Conservation (phyloP, 2,329 filamentous ascomycete species). For the Ascochyta rabiei region DNA sequence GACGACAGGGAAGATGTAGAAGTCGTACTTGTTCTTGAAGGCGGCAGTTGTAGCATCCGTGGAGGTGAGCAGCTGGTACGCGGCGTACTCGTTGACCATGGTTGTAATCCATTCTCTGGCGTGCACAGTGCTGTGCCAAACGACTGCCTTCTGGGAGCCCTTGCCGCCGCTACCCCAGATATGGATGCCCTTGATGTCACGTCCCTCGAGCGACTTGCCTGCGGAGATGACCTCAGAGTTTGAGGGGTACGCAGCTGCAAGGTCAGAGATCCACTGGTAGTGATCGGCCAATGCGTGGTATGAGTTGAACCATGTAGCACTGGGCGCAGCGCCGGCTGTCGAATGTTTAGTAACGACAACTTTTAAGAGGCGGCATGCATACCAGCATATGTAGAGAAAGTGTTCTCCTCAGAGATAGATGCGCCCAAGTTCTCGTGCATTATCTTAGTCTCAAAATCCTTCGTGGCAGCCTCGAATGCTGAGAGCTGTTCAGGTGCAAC, state of each 20-base stretch:
- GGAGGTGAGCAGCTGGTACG: conserved; percentile 44
- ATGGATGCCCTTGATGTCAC: conserved; percentile 47
- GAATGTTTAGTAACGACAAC: conserved; percentile 23
- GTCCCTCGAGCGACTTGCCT: conserved; percentile 46
- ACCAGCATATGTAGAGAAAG: conserved; percentile 42
- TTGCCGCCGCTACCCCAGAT: conserved; percentile 49
- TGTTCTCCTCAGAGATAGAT: conserved; percentile 42
- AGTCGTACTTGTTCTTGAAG: conserved; percentile 67
- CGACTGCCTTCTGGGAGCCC: conserved; percentile 44
- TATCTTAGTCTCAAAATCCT: conserved; percentile 36
- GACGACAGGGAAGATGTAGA: conserved; percentile 60
- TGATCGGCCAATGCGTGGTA: conserved; percentile 48
- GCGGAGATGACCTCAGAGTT: conserved; percentile 45
- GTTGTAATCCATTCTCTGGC: conserved; percentile 48
- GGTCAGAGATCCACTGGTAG: conserved; percentile 41
- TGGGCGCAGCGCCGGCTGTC: conserved; percentile 37
- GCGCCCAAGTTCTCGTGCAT: conserved; percentile 48
- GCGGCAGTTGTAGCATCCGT: conserved; percentile 38
- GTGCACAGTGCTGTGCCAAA: conserved; percentile 49
- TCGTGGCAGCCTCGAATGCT: conserved; percentile 36
- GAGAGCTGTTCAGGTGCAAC: conserved; percentile 40
- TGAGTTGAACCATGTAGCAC: conserved; percentile 44
- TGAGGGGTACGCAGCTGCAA: conserved; percentile 43
- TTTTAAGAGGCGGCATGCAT: neutral
- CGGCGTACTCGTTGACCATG: conserved; percentile 45